Base-by-base conservation (phyloP, 257 asterid genomes). In the Solanum habrochaites region DNA sequence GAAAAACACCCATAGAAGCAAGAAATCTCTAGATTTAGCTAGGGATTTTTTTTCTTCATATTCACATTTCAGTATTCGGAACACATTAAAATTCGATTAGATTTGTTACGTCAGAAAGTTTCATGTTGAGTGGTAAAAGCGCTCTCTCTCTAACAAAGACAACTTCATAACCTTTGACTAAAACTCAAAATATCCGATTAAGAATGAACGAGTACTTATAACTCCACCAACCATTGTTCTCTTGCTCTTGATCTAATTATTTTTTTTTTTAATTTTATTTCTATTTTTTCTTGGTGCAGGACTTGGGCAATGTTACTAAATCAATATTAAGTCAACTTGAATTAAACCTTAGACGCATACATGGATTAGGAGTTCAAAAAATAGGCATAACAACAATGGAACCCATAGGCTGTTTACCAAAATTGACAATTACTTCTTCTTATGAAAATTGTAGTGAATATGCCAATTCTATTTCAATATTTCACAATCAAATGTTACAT, bases 401-500 rank as follows among this genome's bases (percentile, higher is more conserved):
- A 62, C 96, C 98, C 3, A 6, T 93, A 0, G 98, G 98, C 1
- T 95, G 98, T 80, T 87, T 93, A 86, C 98, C 98, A 20, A 70
- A 64, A 62, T 85, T 72, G 16, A 90, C 94, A 1, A 77, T 87
- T 25, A 39, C 89, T 52, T 29, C 18, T 83, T 87, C 92, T 5
- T 70, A 85, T 73, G 21, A 77, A 75, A 88, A 85, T 27, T 95
- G 98, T 93, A 89, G 87, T 37, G 87, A 86, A 64, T 16, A 23
- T 21, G 88, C 75, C 43, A 95, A 93, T 89, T 84, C 85, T 8
- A 66, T 94, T 6, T 86, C 97, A 85, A 35, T 9, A 70, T 86
- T 89, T 40, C 97, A 94, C 90, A 95, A 94, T 88, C 87, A 86
- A 78, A 15, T 90, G 89, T 86, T 94, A 43, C 86, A 89, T 52